These are phyloP conservation scores for Fomitopsis betulina DNA, from an alignment of 1,284 basidiomycete genomes.

Conservation along the genomic window DNA sequence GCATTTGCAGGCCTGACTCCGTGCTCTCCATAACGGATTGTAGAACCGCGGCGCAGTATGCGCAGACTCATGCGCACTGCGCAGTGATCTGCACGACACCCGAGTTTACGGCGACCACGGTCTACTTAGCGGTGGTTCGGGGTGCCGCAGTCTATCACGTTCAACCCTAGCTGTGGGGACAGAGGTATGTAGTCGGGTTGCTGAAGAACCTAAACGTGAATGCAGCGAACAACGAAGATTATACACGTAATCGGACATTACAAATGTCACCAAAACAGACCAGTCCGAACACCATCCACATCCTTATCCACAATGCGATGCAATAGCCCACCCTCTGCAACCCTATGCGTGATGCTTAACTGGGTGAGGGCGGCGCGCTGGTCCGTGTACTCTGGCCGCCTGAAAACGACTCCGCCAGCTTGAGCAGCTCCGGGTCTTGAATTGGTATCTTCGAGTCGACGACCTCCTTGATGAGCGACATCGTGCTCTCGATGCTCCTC, in stretches of 20 bases:
- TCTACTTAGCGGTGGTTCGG: too few species aligned
- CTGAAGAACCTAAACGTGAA: not conserved
- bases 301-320: not conserved
- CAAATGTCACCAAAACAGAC: not conserved
- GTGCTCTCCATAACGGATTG: too few species aligned
- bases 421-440: constrained; percentile 29
- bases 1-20: too few species aligned
- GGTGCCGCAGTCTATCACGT: not conserved
- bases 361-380: constrained; percentile 8
- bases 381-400: constrained; percentile 19
- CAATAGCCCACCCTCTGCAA: not conserved
- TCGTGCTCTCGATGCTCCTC: constrained; percentile 93
- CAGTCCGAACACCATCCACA: not conserved
- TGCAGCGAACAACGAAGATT: not conserved
- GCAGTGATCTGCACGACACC: too few species aligned
- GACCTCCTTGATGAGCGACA: constrained; percentile 90
- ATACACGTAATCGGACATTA: not conserved
- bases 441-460: constrained; percentile 44
- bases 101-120: too few species aligned
- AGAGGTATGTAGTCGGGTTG: not conserved
- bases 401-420: constrained; percentile 31
- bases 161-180: not conserved
- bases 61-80: too few species aligned
- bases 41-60: too few species aligned
- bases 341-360: not conserved